Base-by-base conservation (phyloP, 805 yeast species). In the Ogataea populi-albae region DNA sequence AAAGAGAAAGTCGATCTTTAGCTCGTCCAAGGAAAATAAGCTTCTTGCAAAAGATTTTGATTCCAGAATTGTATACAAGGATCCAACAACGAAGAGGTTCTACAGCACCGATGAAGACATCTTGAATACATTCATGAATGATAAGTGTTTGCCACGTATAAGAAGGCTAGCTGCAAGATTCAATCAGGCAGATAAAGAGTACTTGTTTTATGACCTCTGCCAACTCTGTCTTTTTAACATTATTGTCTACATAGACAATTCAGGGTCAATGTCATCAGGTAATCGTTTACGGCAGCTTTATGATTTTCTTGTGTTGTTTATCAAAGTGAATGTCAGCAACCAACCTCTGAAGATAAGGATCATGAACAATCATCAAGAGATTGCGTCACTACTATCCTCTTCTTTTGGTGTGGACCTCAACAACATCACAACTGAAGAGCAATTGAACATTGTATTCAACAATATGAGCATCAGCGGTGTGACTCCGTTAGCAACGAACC, bases 181-280 rank as follows among this genome's bases (percentile, higher is more conserved):
- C 30, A 37, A 37, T 8, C 26, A 48, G 10, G 28, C 32, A 5
- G 28, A 30, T 6, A 47, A 49, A 32, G 56, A 52, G 28, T 50
- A 41, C 32, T 35, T 46, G 12, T 48, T 52, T 15, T 45, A 52
- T 32, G 56, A 52, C 29, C 26, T 52, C 10, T 37, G 47, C 17
- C 56, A 51, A 32, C 30, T 51, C 22, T 49, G 53, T 27, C 26
- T 51, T 14, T 51, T 47, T 32, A 43, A 51, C 25, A 24, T 51
- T 19, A 20, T 32, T 11, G 47, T 51, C 18, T 49, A 47, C 28
- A 38, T 51, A 19, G 56, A 51, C 35, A 51, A 51, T 26, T 51
- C 56, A 1, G 53, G 53, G 9, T 49, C 54, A 8, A 51, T 51
- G 56, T 17, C 27, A 10, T 12, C 38, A 4, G 51, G 50, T 17